Percentiles rank a stretch among this genome's conserved stretches.
phyloP scores from a whole-genome alignment of 805 yeast genomes.

The Brettanomyces naardenensis region DNA sequence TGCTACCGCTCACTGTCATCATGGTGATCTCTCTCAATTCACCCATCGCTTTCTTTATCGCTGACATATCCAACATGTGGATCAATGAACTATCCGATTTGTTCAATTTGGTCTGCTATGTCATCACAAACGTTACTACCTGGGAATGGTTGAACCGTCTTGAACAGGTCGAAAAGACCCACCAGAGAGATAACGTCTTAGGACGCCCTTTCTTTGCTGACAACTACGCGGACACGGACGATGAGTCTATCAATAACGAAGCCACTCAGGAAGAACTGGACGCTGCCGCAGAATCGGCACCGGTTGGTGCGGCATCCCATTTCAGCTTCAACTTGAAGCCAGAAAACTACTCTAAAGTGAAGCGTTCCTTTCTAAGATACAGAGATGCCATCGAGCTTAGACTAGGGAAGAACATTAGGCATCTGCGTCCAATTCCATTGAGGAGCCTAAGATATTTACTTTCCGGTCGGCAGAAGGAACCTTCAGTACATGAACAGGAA shows the following conservation, averaged over 20 bases:
- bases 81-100: slow-evolving; percentile 66
- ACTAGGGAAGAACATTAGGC: neutral
- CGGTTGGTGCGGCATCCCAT: neutral
- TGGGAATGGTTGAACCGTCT: slow-evolving; percentile 84
- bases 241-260: neutral
- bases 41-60: slow-evolving; percentile 64
- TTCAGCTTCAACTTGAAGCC: neutral
- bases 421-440: neutral
- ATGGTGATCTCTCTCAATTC: slow-evolving; percentile 48
- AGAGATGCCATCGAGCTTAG: neutral
- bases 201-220: slow-evolving; percentile 37
- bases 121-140: slow-evolving; percentile 62
- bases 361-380: neutral
- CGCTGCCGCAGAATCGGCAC: neutral
- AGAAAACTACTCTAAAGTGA: neutral
- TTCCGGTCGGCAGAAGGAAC: neutral
- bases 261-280: neutral
- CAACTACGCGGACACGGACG: neutral
- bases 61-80: slow-evolving; percentile 72
- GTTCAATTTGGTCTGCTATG: slow-evolving; percentile 64
- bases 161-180: slow-evolving; percentile 44
- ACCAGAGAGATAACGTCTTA: slow-evolving; percentile 62
- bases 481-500: neutral
- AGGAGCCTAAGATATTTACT: neutral
- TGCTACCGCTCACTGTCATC: slow-evolving; percentile 48